Percentiles rank a stretch among this genome's conserved stretches.
phyloP scores from a whole-genome alignment of 164 flowering plant genomes.

The Piper longum region DNA sequence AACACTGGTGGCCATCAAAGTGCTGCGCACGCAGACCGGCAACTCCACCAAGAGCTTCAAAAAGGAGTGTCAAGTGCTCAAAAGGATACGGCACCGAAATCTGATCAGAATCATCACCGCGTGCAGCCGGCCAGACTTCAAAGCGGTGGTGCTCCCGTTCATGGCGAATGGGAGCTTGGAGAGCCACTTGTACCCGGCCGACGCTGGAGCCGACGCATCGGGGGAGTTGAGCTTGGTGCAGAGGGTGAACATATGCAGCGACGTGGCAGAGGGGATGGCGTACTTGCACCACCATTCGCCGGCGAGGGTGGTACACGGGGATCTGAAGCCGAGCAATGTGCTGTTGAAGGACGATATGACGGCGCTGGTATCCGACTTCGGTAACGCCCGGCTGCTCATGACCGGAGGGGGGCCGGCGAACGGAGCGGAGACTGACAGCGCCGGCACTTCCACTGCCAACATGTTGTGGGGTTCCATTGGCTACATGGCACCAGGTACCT shows the following conservation, averaged over 20 bases:
- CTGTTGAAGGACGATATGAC: conserved; percentile 21
- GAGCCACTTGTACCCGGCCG: conserved; percentile 16
- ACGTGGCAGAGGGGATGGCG: conserved; percentile 22
- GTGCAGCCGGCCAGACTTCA: conserved; percentile 18
- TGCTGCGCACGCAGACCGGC: conserved; percentile 12
- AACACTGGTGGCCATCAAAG: conserved; percentile 15
- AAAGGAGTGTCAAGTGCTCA: conserved; percentile 18
- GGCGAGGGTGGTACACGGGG: conserved; percentile 20
- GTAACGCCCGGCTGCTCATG: conserved; percentile 19
- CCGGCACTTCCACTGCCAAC: conserved; percentile 19
- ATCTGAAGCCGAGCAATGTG: conserved; percentile 25
- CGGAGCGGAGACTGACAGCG: conserved; percentile 7
- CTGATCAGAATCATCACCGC: conserved; percentile 22
- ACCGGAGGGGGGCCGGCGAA: conserved; percentile 9
- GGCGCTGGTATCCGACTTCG: conserved; percentile 21
- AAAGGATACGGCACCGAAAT: conserved; percentile 18
- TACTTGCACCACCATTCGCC: conserved; percentile 28
- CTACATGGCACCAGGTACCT: conserved; percentile 24
- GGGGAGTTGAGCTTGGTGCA: conserved; percentile 10
- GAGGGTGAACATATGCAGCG: conserved; percentile 17
- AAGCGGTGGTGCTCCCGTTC: conserved; percentile 23
- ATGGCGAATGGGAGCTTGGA: conserved; percentile 26
- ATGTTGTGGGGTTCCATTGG: conserved; percentile 18
- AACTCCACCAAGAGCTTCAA: conserved; percentile 18
- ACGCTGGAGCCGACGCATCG: conserved; percentile 14